Evolutionary conservation across 208 protist genomes (phyloP).

Genomic region (Leishmania arabica): DNA sequence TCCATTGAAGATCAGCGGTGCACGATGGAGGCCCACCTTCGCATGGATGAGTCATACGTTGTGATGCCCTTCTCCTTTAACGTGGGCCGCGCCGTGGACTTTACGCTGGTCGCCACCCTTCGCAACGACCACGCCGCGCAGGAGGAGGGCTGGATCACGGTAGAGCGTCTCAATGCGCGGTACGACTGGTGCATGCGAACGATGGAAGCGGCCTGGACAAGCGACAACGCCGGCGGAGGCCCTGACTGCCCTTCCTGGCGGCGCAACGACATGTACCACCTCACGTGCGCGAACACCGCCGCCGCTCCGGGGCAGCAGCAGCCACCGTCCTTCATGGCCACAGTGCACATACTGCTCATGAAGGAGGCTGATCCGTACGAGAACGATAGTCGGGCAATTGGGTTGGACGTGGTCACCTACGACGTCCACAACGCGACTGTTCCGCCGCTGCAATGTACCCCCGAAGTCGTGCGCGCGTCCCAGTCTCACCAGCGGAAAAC

Average conservation of each 20-base stretch:
- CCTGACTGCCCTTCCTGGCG: slow-evolving; percentile 56
- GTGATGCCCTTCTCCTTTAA: slow-evolving; percentile 88
- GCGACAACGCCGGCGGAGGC: slow-evolving; percentile 47
- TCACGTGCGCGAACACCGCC: slow-evolving; percentile 34
- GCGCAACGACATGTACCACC: slow-evolving; percentile 71
- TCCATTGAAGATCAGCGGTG: slow-evolving; percentile 41
- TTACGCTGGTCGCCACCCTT: slow-evolving; percentile 54
- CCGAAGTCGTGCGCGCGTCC: slow-evolving; percentile 40
- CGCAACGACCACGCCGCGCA: slow-evolving; percentile 35
- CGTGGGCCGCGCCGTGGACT: slow-evolving; percentile 54
- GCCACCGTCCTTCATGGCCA: slow-evolving; percentile 16
- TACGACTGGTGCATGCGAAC: slow-evolving; percentile 72
- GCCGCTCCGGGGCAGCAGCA: neutral
- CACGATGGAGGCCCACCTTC: slow-evolving; percentile 40
- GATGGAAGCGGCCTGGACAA: slow-evolving; percentile 57
- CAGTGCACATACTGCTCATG: slow-evolving; percentile 60
- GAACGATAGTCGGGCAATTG: slow-evolving; percentile 73
- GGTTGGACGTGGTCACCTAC: slow-evolving; percentile 60
- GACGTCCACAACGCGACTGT: slow-evolving; percentile 32
- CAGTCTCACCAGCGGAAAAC: slow-evolving; percentile 43
- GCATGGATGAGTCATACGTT: slow-evolving; percentile 50
- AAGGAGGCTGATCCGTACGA: slow-evolving; percentile 69
- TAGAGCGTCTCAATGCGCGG: slow-evolving; percentile 60
- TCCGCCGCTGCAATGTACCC: slow-evolving; percentile 51
- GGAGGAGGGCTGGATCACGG: slow-evolving; percentile 65